Evolutionary conservation across 108 stramenopile species (phyloP).

Genomic region (Stephanodiscus minutulus): DNA sequence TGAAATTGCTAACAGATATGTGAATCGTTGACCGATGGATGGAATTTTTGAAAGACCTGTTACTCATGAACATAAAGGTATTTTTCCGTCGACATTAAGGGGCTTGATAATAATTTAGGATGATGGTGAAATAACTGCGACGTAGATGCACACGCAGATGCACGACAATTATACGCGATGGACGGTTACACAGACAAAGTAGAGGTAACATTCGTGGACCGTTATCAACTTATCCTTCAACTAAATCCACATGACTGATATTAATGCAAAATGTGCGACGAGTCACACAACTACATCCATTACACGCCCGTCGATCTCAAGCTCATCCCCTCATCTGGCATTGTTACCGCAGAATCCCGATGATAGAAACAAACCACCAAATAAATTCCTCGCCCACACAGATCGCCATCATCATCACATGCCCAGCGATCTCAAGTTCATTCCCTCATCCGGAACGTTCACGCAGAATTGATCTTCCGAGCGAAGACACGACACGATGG

Average conservation of each 20-base stretch:
- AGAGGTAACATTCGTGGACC: too few species aligned
- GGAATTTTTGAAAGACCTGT: neutral
- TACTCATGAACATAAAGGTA: neutral
- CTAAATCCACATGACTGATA: neutral
- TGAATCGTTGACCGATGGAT: neutral
- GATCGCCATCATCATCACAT: conserved; percentile 31
- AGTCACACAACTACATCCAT: too few species aligned
- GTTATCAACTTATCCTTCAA: neutral
- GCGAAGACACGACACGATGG: conserved; percentile 74
- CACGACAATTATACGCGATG: too few species aligned
- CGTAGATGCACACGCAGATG: neutral
- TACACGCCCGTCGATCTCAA: too few species aligned
- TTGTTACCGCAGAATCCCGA: too few species aligned
- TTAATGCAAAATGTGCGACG: too few species aligned
- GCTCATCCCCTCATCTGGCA: too few species aligned
- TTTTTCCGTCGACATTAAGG: neutral
- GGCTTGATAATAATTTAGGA: neutral
- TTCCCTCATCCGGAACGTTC: conserved; percentile 72
- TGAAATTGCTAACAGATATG: neutral
- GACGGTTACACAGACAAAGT: too few species aligned
- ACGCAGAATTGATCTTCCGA: conserved; percentile 85
- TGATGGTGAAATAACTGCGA: neutral
- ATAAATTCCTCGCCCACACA: too few species aligned
- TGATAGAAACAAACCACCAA: too few species aligned
- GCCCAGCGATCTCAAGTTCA: conserved; percentile 73